These are phyloP conservation scores for Paramarasmius palmivorus DNA, from an alignment of 1,284 basidiomycete genomes.

Conservation along the genomic window DNA sequence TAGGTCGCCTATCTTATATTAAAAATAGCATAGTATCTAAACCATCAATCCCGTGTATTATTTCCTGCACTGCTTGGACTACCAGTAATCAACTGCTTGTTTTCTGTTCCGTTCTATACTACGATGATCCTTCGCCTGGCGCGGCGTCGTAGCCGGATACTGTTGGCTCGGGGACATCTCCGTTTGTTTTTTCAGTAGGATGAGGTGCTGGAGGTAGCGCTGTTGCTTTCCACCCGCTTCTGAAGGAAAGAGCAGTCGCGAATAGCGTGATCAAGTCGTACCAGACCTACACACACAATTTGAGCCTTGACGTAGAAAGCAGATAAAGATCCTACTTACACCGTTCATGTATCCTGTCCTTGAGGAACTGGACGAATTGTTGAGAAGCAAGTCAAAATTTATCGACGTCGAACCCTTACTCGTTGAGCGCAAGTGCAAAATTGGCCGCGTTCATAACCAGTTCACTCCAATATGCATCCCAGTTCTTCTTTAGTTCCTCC, in stretches of 20 bases:
- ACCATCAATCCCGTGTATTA: background rate
- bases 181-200: background rate
- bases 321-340: slow-evolving; percentile 19
- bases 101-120: too few relatives aligned
- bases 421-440: slow-evolving; percentile 81
- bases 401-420: slow-evolving; percentile 45
- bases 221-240: slow-evolving; percentile 76
- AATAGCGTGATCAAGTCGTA: slow-evolving; percentile 62
- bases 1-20: background rate
- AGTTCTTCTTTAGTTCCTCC: slow-evolving; percentile 56
- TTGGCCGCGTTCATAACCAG: slow-evolving; percentile 74
- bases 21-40: slow-evolving; percentile 18
- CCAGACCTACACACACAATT: slow-evolving; percentile 56
- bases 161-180: background rate
- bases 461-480: slow-evolving; percentile 75
- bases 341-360: slow-evolving; percentile 66
- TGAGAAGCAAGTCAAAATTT: slow-evolving; percentile 1
- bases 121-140: too few relatives aligned
- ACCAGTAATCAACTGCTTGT: too few relatives aligned
- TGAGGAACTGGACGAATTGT: slow-evolving; percentile 56
- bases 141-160: too few relatives aligned
- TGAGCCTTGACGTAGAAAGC: slow-evolving; percentile 1
- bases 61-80: background rate
- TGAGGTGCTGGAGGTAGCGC: slow-evolving; percentile 41
- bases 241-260: slow-evolving; percentile 65